phyloP scores from a whole-genome alignment of 176 grass and related monocot species.

The Saccharum spontaneum region DNA sequence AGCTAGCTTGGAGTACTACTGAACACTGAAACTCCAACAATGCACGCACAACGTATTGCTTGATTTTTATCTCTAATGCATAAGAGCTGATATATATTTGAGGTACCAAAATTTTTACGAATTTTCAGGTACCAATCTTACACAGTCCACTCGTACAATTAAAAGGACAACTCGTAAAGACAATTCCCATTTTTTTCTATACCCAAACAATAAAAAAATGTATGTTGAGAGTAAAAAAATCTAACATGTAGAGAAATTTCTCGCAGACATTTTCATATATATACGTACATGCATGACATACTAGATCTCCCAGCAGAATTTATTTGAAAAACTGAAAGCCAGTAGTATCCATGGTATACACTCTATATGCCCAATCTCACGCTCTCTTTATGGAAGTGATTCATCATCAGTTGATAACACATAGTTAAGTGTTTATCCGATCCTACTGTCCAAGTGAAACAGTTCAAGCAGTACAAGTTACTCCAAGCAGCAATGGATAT shows the following conservation, averaged over 20 bases:
- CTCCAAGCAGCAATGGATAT: neutral
- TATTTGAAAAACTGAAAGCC: neutral
- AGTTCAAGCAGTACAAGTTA: neutral
- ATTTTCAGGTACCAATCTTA: neutral
- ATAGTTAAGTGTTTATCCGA: too few relatives aligned
- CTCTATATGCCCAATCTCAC: too few relatives aligned
- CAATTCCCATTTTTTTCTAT: neutral
- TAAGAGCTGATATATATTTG: neutral
- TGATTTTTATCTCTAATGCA: neutral
- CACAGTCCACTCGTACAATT: neutral
- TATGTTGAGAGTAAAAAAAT: too few relatives aligned
- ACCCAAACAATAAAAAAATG: neutral
- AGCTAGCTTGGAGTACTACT: neutral
- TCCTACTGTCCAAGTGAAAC: too few relatives aligned
- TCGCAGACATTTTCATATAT: too few relatives aligned
- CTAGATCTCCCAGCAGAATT: neutral
- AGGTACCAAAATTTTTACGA: neutral
- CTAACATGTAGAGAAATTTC: neutral
- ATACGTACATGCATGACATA: too few relatives aligned
- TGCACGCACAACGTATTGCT: neutral
- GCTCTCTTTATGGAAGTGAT: too few relatives aligned
- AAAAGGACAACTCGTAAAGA: neutral
- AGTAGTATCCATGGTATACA: too few relatives aligned
- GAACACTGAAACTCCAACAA: neutral
- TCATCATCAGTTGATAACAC: too few relatives aligned